These are phyloP conservation scores for Crassisporium funariophilum DNA, from an alignment of 768 basidiomycete species.

Conservation along the genomic window DNA sequence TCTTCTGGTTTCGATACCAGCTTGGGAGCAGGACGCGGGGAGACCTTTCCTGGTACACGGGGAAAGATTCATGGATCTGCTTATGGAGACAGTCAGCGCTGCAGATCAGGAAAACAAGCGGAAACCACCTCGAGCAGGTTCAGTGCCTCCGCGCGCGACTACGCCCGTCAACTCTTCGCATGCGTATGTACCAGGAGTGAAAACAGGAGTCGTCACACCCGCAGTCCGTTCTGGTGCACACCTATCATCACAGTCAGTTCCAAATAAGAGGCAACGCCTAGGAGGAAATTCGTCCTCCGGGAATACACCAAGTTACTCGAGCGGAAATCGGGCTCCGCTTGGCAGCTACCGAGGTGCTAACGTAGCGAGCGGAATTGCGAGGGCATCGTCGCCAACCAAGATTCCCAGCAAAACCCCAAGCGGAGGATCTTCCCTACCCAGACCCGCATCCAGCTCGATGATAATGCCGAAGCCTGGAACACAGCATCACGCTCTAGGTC, in stretches of 20 bases:
- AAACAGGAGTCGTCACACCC: constrained; percentile 56
- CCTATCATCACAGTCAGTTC: constrained; percentile 46
- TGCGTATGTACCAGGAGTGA: constrained; percentile 40
- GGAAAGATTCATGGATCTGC: constrained; percentile 73
- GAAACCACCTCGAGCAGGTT: constrained; percentile 52
- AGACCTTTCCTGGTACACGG: constrained; percentile 85
- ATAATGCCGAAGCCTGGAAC: constrained; percentile 52
- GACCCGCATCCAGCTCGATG: constrained; percentile 44
- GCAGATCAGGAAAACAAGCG: constrained; percentile 82
- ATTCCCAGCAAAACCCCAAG: constrained; percentile 42
- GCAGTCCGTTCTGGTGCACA: constrained; percentile 60
- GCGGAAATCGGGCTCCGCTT: constrained; percentile 37
- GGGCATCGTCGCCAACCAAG: constrained; percentile 53
- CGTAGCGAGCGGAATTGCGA: constrained; percentile 18
- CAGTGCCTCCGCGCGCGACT: constrained; percentile 62
- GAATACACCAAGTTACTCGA: constrained; percentile 16
- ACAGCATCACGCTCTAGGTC: constrained; percentile 57
- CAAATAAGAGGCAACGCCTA: constrained; percentile 66
- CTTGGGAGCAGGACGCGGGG: constrained; percentile 81
- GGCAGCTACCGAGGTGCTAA: constrained; percentile 44
- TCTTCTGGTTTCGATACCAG: constrained; percentile 71
- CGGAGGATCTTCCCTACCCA: constrained; percentile 32
- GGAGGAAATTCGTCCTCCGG: constrained; percentile 36
- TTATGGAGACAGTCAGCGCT: constrained; percentile 72
- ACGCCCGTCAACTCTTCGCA: constrained; percentile 49